phyloP scores from a whole-genome alignment of 805 yeast species.

The Lachancea meyersii region DNA sequence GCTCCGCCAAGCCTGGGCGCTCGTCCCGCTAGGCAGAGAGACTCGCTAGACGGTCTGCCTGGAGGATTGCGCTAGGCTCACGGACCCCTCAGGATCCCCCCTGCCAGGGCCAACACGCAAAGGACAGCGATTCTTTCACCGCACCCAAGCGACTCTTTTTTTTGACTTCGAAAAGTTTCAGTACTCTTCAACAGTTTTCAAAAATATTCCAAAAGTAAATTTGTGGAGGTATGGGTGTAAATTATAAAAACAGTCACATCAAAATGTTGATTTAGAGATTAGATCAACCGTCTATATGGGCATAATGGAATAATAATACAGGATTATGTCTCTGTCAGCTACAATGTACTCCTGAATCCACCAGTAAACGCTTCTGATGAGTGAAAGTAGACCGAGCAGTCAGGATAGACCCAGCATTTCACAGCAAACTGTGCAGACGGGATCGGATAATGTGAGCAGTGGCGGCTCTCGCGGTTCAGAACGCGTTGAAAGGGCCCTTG shows the following conservation, averaged over 20 bases:
- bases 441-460: not conserved
- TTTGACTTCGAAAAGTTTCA: not conserved
- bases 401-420: not conserved
- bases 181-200: not conserved
- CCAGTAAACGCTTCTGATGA: not conserved
- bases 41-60: not conserved
- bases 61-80: not conserved
- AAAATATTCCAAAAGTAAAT: not conserved
- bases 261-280: not conserved
- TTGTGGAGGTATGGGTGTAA: constrained; percentile 2
- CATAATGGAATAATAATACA: not conserved
- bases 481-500: not conserved
- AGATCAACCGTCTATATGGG: not conserved
- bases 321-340: no score
- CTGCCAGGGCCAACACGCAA: no score
- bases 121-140: no score
- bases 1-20: not conserved
- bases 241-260: constrained; percentile 1
- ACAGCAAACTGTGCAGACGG: no score
- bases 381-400: not conserved
- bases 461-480: not conserved
- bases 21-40: not conserved
- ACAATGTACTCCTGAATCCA: no score
- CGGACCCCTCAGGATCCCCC: no score
- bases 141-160: constrained; percentile 5